Conservation (phyloP, 305 asterid species). For the Plantago coronopus region DNA sequence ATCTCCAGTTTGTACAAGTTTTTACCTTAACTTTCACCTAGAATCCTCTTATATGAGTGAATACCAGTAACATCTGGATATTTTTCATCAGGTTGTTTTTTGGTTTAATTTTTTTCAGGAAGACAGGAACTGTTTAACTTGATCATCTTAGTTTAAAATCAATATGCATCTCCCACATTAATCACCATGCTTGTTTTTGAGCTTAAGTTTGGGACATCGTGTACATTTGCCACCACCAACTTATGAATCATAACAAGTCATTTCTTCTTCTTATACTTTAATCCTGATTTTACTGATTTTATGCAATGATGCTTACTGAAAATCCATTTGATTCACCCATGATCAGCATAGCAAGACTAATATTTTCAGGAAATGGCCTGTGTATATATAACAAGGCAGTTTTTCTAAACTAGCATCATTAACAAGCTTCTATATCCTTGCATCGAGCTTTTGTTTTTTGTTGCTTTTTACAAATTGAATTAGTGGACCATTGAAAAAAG, state of each 20-base stretch:
- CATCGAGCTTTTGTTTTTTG: not conserved
- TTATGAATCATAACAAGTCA: not conserved
- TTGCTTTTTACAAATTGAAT: conserved; percentile 7
- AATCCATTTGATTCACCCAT: conserved; percentile 5
- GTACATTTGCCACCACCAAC: not conserved
- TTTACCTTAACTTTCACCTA: not conserved
- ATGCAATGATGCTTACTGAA: not conserved
- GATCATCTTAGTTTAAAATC: conserved; percentile 2
- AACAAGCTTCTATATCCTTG: conserved; percentile 4
- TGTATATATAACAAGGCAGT: conserved; percentile 6
- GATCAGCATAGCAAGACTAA: not conserved
- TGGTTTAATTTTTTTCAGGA: not conserved
- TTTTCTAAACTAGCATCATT: conserved; percentile 1
- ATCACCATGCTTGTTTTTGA: not conserved
- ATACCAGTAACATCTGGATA: not conserved
- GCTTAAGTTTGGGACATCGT: not conserved
- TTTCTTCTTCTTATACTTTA: not conserved
- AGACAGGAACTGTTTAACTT: conserved; percentile 4
- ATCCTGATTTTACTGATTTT: not conserved
- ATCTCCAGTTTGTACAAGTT: not conserved
- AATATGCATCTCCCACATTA: not conserved
- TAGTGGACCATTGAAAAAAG: not conserved
- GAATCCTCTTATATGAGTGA: no score
- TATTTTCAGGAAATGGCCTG: conserved; percentile 12
- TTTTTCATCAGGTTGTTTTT: not conserved